These are phyloP conservation scores for Blastobotrys proliferans DNA, from an alignment of 1,139 yeast species.

Conservation along the genomic window DNA sequence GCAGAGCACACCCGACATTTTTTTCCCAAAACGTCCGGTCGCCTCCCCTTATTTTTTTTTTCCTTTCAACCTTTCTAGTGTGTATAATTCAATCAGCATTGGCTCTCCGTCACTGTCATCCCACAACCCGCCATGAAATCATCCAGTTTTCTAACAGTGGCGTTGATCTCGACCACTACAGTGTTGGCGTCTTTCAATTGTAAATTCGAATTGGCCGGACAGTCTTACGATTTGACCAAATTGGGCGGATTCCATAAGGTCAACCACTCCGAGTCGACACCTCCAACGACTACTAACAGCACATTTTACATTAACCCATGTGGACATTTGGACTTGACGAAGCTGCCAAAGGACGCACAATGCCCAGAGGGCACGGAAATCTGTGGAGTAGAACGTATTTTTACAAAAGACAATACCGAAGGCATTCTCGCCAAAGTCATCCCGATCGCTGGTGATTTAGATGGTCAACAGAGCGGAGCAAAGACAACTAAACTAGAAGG, in stretches of 20 bases:
- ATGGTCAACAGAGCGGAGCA: conserved; percentile 29
- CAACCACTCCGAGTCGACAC: conserved; percentile 50
- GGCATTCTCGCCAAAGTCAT: conserved; percentile 53
- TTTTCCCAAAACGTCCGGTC: no score
- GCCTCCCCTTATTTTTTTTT: no score
- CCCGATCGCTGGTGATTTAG: conserved; percentile 40
- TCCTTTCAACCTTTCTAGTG: no score
- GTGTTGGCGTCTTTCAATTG: conserved; percentile 54
- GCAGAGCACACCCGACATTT: no score
- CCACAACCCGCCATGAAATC: no score
- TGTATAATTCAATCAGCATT: no score
- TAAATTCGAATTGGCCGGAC: conserved; percentile 40
- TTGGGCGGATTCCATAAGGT: conserved; percentile 49
- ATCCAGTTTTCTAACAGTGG: no score
- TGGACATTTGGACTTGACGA: conserved; percentile 39
- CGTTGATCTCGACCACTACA: no score
- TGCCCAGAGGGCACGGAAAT: conserved; percentile 67
- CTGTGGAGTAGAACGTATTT: conserved; percentile 45
- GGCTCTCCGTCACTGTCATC: no score
- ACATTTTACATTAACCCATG: conserved; percentile 75
- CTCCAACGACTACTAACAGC: conserved; percentile 64
- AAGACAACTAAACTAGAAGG: conserved; percentile 26
- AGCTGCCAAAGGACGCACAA: conserved; percentile 34
- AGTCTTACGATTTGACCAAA: conserved; percentile 40
- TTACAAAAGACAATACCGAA: conserved; percentile 26